Percentiles rank a stretch among this genome's conserved stretches.
phyloP scores from a whole-genome alignment of 2,329 filamentous ascomycete species.

The Bimuria novae-zelandiae region DNA sequence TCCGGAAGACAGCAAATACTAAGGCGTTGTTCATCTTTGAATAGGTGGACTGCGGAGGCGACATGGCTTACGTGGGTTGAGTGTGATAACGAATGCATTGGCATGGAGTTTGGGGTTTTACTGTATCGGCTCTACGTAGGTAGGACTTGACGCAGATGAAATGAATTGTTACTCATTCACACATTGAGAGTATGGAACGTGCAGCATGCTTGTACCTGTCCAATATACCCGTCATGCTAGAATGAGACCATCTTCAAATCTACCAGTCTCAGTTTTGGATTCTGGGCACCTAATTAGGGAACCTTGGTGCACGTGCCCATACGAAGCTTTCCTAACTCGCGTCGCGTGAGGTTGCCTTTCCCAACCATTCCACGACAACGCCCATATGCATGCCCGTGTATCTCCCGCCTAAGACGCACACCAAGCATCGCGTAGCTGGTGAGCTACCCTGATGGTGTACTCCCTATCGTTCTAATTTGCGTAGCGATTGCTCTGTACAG shows the following conservation, averaged over 20 bases:
- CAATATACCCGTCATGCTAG: not conserved
- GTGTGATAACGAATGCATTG: conserved; percentile 29
- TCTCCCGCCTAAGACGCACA: conserved; percentile 51
- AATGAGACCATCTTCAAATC: no score
- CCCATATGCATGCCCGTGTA: conserved; percentile 53
- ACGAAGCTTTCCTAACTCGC: conserved; percentile 8
- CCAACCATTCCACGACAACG: conserved; percentile 5
- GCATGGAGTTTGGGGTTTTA: conserved; percentile 34
- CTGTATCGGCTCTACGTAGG: conserved; percentile 15
- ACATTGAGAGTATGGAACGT: not conserved
- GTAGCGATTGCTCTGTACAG: conserved; percentile 73
- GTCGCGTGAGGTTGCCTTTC: no score
- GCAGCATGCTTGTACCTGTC: not conserved
- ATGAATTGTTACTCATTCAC: conserved; percentile 7
- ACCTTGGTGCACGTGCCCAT: no score
- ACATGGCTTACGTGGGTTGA: conserved; percentile 6
- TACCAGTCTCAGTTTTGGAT: no score
- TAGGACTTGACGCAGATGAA: conserved; percentile 17
- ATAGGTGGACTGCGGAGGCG: conserved; percentile 7
- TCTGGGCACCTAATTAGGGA: no score
- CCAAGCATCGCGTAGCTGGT: conserved; percentile 60
- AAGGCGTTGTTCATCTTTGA: not conserved
- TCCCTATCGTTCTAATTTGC: conserved; percentile 8
- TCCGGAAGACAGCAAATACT: not conserved
- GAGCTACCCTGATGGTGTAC: conserved; percentile 12